phyloP scores from a whole-genome alignment of 2,329 filamentous ascomycete species.

The Pseudogymnoascus pannorum region DNA sequence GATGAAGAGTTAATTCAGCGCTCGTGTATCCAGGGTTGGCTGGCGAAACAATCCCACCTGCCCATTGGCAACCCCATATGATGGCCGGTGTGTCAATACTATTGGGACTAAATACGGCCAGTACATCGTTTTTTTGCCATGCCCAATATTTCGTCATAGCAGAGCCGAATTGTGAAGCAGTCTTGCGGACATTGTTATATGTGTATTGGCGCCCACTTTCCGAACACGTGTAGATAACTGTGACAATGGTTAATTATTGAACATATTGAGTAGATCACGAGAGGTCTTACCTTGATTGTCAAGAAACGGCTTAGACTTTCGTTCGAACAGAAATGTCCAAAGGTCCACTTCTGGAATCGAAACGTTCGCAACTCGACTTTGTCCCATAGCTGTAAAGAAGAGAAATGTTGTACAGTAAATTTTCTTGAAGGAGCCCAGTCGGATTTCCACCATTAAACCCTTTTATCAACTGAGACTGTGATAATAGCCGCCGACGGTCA shows the following conservation, averaged over 20 bases:
- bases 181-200: constrained; percentile 56
- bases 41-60: constrained; percentile 67
- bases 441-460: too few species aligned
- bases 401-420: too few species aligned
- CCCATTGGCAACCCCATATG: constrained; percentile 72
- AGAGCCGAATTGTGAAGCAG: constrained; percentile 67
- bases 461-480: too few species aligned
- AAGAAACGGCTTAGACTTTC: constrained; percentile 54
- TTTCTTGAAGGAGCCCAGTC: too few species aligned
- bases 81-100: constrained; percentile 69
- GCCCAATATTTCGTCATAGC: constrained; percentile 67
- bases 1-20: constrained; percentile 74
- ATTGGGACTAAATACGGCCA: constrained; percentile 75
- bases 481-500: too few species aligned
- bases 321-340: constrained; percentile 71
- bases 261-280: not conserved
- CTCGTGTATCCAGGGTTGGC: constrained; percentile 78
- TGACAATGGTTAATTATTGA: constrained; percentile 11
- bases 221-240: constrained; percentile 72
- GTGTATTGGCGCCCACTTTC: constrained; percentile 63
- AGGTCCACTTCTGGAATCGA: constrained; percentile 69
- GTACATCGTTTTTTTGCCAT: constrained; percentile 68
- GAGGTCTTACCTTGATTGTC: constrained; percentile 60
- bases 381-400: too few species aligned
- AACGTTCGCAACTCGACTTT: constrained; percentile 28